A percentile compares a stretch with the other conserved stretches of the same genome.
phyloP scores from a whole-genome alignment of 345 rosid genomes.

The Camelina sativa region DNA sequence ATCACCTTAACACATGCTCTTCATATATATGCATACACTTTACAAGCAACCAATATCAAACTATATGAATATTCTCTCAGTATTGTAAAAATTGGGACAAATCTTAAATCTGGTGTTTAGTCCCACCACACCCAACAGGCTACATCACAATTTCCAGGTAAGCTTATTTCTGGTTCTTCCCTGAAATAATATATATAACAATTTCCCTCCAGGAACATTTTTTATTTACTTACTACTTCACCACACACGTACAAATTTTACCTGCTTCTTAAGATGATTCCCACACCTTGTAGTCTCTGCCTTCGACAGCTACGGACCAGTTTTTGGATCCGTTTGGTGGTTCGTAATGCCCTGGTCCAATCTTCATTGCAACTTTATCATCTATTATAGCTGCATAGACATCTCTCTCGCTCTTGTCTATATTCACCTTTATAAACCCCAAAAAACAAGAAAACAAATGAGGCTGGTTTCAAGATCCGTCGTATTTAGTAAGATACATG shows the following conservation, averaged over 20 bases:
- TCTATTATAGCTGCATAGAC: constrained; percentile 87
- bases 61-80: constrained; percentile 34
- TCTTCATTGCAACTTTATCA: constrained; percentile 80
- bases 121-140: background rate
- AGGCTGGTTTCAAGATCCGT: background rate
- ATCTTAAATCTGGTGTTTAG: constrained; percentile 13
- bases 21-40: background rate
- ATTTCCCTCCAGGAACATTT: constrained; percentile 26
- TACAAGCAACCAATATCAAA: constrained; percentile 33
- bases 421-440: constrained; percentile 56
- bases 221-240: constrained; percentile 29
- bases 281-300: constrained; percentile 92
- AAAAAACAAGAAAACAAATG: constrained; percentile 4
- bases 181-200: constrained; percentile 20
- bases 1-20: background rate
- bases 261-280: constrained; percentile 58
- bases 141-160: constrained; percentile 18
- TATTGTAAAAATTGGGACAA: constrained; percentile 22
- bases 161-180: constrained; percentile 27
- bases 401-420: constrained; percentile 76
- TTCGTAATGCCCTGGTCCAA: constrained; percentile 89
- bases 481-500: background rate
- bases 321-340: constrained; percentile 59
- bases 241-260: background rate
- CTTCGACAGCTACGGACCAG: constrained; percentile 74